Evolutionary conservation across 768 basidiomycete species (phyloP), one percentile per base, ranked within the genome.

Genomic region (Pleurotus ostreatus): DNA sequence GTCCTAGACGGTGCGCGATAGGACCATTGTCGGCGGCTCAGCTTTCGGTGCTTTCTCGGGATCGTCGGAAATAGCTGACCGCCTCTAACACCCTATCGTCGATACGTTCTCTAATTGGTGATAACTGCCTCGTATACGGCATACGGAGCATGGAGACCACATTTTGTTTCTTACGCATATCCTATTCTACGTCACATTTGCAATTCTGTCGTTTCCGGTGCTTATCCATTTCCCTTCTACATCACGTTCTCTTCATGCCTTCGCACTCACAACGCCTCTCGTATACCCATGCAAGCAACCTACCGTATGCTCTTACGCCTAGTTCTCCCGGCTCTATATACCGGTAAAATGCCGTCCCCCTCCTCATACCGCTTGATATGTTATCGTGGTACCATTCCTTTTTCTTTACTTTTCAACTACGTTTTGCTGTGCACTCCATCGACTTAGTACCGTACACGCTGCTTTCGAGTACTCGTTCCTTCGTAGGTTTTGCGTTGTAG

Each of bases 1-100:
- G 87, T 97, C 39, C 78, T 98, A 61, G 92, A 96, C 66, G 92
- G 89, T 58, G 86, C 88, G 64, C 80, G 89, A 72, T 89, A 75
- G 74, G 46, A 41, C 23, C 48, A 34, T 30, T 23, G 9, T 23
- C 37, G 23, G 43, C 30, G 41, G n/a, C 38, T 53, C 18, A 38
- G 18, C 39, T 37, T 30, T 40, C 13, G 38, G 13, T 37, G 8
- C 18, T 40, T 39, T 4, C 15, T 18, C 41, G 37, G 23, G 13
- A 15, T 53, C 16, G 13, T 15, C n/a, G n/a, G n/a, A 44, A 44
- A 13, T 22, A 22, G n/a, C 41, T 44, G 41, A 44, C 41, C 41
- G 51, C 39, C 39, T 41, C 7, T 25, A 18, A 25, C 51, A 20
- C 15, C 16, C 18, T 41, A 37, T 25, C n/a, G 39, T 41, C 39